These are phyloP conservation scores for Exophiala sp. DNA, from an alignment of 2,329 filamentous ascomycete genomes.

Conservation along the genomic window DNA sequence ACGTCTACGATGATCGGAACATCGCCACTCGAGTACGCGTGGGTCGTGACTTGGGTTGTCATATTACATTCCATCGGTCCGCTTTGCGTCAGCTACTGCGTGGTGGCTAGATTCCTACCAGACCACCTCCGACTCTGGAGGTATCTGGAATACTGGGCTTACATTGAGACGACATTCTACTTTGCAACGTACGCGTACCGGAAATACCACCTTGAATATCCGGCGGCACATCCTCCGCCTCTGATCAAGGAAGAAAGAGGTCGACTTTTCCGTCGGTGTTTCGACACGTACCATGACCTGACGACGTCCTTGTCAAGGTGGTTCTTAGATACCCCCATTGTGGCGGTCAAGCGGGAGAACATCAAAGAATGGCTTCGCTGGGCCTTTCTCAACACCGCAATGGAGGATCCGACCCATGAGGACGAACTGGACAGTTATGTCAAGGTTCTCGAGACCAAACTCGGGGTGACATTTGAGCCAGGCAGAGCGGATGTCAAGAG, in stretches of 20 bases:
- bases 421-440: conserved; percentile 54
- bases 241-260: conserved; percentile 46
- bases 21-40: conserved; percentile 13
- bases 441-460: conserved; percentile 47
- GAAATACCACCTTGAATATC: conserved; percentile 46
- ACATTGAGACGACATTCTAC: conserved; percentile 49
- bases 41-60: conserved; percentile 14
- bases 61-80: conserved; percentile 18
- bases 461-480: conserved; percentile 47
- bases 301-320: conserved; percentile 56
- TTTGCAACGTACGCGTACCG: conserved; percentile 50
- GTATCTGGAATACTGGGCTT: conserved; percentile 11
- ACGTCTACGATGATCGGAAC: conserved; percentile 16
- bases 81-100: conserved; percentile 8
- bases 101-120: conserved; percentile 2
- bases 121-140: conserved; percentile 1
- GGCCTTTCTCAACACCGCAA: conserved; percentile 55
- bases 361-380: conserved; percentile 61
- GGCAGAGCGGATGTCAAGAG: conserved; percentile 54
- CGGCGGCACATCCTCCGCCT: conserved; percentile 46
- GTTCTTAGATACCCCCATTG: conserved; percentile 56
- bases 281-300: conserved; percentile 50
- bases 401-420: conserved; percentile 36
- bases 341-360: conserved; percentile 61
- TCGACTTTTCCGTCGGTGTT: conserved; percentile 53